Percentiles rank a stretch among this genome's conserved stretches.
phyloP scores from a whole-genome alignment of 2,329 filamentous ascomycete genomes.

The Zymoseptoria tritici region DNA sequence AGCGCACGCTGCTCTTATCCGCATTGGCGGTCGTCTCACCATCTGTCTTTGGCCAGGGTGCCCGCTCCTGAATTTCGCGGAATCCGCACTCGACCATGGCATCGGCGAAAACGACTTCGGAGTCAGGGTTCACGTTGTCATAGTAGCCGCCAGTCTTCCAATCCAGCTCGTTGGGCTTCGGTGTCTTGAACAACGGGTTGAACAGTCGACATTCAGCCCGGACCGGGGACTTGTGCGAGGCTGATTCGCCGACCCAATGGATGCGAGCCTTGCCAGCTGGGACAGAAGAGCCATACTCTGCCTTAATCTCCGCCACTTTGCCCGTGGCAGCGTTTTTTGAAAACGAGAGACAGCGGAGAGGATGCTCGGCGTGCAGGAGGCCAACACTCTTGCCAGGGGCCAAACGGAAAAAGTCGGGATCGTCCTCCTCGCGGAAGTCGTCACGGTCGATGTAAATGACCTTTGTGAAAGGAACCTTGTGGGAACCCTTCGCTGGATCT shows the following conservation, averaged over 20 bases:
- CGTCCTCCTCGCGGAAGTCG: constrained; percentile 68
- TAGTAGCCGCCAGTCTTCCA: constrained; percentile 69
- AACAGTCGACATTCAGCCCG: constrained; percentile 69
- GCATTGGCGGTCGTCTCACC: constrained; percentile 55
- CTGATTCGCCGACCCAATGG: constrained; percentile 75
- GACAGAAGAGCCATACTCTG: constrained; percentile 59
- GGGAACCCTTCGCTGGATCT: constrained; percentile 58
- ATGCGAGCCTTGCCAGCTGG: constrained; percentile 51
- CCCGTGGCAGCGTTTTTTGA: constrained; percentile 58
- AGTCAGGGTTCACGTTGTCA: constrained; percentile 75
- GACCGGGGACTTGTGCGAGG: constrained; percentile 52
- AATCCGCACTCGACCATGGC: constrained; percentile 80
- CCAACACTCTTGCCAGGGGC: constrained; percentile 68
- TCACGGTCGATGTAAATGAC: constrained; percentile 77
- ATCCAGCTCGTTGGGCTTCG: constrained; percentile 66
- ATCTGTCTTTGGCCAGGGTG: constrained; percentile 74
- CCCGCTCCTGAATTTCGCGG: constrained; percentile 62
- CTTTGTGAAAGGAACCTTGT: constrained; percentile 60
- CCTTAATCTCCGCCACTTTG: constrained; percentile 60
- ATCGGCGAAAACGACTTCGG: constrained; percentile 68
- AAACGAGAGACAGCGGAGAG: constrained; percentile 62
- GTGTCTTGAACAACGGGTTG: constrained; percentile 77
- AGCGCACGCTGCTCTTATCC: constrained; percentile 65
- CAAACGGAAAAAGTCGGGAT: constrained; percentile 69
- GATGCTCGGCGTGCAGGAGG: constrained; percentile 61